These are phyloP conservation scores for Hypholoma sublateritium DNA, from an alignment of 768 basidiomycete genomes.

Conservation along the genomic window DNA sequence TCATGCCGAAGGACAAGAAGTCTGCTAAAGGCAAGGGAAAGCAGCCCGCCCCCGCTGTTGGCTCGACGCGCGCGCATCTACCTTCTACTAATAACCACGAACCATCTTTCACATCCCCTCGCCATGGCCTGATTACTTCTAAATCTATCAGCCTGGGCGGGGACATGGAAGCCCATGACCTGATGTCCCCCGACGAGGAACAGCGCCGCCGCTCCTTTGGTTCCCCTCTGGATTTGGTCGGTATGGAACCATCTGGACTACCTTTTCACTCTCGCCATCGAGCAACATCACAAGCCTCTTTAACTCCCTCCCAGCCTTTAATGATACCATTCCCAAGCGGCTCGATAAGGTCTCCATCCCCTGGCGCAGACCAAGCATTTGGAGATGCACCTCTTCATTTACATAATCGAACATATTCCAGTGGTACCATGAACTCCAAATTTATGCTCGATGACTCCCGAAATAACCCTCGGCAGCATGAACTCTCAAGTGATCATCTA, in stretches of 20 bases:
- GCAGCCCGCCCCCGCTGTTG: conserved; percentile 35
- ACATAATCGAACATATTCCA: conserved; percentile 51
- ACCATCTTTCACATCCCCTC: conserved; percentile 26
- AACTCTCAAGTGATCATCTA: conserved; percentile 45
- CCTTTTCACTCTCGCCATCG: conserved; percentile 46
- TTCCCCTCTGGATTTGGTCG: conserved; percentile 54
- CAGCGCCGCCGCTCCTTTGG: conserved; percentile 57
- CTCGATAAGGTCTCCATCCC: conserved; percentile 52
- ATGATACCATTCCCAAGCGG: conserved; percentile 67
- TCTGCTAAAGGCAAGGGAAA: conserved; percentile 43
- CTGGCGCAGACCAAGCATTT: conserved; percentile 23
- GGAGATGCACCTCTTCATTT: conserved; percentile 13
- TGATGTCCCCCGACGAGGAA: conserved; percentile 13
- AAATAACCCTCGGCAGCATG: conserved; percentile 33
- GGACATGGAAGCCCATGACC: conserved; percentile 47
- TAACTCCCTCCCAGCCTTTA: conserved; percentile 33
- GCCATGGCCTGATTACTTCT: conserved; percentile 41
- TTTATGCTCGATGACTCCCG: conserved; percentile 38
- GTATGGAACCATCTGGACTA: conserved; percentile 39
- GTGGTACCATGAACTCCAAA: conserved; percentile 50
- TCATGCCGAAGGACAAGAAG: conserved; percentile 69
- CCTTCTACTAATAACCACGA: conserved; percentile 45
- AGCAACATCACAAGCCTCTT: conserved; percentile 47
- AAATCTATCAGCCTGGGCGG: conserved; percentile 69
- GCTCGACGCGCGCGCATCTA: conserved; percentile 42